phyloP scores from a whole-genome alignment of 2,329 filamentous ascomycete genomes.

The Xylaria sp. region DNA sequence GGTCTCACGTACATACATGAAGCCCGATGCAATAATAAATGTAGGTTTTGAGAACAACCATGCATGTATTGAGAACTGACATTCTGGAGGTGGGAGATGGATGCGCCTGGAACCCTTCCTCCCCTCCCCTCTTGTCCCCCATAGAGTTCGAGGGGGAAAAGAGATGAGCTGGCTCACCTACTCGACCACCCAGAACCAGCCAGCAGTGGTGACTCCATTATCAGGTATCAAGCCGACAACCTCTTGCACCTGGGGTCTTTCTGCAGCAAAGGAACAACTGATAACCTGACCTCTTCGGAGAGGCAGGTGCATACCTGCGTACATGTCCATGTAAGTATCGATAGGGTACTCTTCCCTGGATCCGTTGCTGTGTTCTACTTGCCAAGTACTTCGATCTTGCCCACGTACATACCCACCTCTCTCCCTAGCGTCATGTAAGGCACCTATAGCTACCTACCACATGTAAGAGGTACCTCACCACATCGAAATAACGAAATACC shows the following conservation, averaged over 20 bases:
- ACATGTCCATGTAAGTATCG: background rate
- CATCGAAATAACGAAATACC: background rate
- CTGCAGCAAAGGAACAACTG: background rate
- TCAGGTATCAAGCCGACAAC: conserved; percentile 4
- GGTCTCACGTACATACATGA: no score
- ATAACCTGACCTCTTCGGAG: background rate
- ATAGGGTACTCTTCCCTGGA: background rate
- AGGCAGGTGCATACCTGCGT: background rate
- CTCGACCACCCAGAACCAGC: background rate
- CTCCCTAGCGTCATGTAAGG: conserved; percentile 22
- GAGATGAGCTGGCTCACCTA: background rate
- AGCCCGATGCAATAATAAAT: no score
- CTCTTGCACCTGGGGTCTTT: background rate
- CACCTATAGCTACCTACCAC: conserved; percentile 19
- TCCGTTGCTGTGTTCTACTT: background rate
- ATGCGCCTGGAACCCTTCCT: background rate
- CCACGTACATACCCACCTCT: background rate
- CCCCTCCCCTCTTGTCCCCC: no score
- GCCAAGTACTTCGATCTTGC: background rate
- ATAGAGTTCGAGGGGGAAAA: background rate
- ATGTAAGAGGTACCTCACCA: conserved; percentile 14
- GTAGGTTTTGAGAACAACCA: no score
- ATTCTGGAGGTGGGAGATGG: no score
- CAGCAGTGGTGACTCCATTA: conserved; percentile 2
- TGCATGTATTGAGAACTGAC: no score